phyloP scores from a whole-genome alignment of 306 rosid species.

The Vigna angularis region DNA sequence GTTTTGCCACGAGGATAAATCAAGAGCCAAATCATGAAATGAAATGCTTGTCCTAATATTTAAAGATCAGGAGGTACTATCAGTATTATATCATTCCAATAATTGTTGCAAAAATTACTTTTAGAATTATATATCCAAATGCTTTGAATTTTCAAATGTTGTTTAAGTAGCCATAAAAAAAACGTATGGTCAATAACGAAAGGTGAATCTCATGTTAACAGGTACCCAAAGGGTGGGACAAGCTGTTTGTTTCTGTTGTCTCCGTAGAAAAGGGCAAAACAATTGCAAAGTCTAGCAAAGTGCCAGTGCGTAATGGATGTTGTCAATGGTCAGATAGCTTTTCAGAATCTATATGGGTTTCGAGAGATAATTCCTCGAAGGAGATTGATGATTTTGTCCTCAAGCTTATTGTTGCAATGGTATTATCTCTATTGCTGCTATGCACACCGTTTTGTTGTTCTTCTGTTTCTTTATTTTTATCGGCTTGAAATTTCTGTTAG shows the following conservation, averaged over 20 bases:
- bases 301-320: conserved; percentile 57
- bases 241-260: conserved; percentile 61
- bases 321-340: conserved; percentile 69
- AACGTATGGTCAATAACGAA: conserved; percentile 30
- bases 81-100: neutral
- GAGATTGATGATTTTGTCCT: conserved; percentile 54
- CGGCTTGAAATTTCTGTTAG: conserved; percentile 27
- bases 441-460: conserved; percentile 6
- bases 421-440: conserved; percentile 40
- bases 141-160: conserved; percentile 10
- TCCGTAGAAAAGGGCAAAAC: conserved; percentile 61
- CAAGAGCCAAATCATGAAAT: conserved; percentile 14
- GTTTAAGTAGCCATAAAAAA: neutral
- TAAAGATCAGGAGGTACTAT: neutral
- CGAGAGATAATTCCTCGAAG: conserved; percentile 51
- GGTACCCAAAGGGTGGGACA: conserved; percentile 83
- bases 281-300: conserved; percentile 55
- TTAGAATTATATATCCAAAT: conserved; percentile 19
- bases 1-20: conserved; percentile 1
- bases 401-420: conserved; percentile 68
- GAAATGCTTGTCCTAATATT: neutral
- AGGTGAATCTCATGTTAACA: conserved; percentile 41
- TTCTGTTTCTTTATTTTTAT: conserved; percentile 38
- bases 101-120: neutral
- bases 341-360: conserved; percentile 55